A percentile compares a stretch with the other conserved stretches of the same genome.
Evolutionary conservation across 192 early-diverging fungal genomes (phyloP).

Genomic region (Anaeromyces robustus): DNA sequence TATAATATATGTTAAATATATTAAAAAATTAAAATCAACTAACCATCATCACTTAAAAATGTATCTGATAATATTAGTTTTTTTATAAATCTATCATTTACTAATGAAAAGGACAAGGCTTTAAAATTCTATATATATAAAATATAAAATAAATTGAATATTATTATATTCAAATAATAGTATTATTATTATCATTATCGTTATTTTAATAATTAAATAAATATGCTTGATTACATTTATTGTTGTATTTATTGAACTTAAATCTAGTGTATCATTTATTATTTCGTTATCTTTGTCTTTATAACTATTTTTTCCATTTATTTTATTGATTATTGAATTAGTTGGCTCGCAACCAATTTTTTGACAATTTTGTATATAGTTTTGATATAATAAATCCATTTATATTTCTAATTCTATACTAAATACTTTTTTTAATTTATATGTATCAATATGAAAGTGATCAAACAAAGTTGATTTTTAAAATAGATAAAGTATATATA

Average conservation of each 20-base stretch:
- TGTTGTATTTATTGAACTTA: not conserved
- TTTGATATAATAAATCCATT: not conserved
- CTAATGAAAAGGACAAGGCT: conserved; percentile 20
- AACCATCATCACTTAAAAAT: conserved; percentile 38
- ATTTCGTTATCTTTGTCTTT: not conserved
- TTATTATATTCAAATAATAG: no score
- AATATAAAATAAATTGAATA: no score
- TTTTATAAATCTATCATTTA: conserved; percentile 15
- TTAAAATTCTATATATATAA: not conserved
- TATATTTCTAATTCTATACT: not conserved
- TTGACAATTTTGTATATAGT: not conserved
- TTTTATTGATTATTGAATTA: not conserved
- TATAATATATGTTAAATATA: not conserved
- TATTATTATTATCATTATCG: no score
- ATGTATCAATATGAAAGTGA: no score
- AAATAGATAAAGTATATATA: no score
- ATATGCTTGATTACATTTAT: not conserved
- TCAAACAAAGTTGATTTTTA: no score
- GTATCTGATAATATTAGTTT: conserved; percentile 22
- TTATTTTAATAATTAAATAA: no score
- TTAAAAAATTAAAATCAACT: no score
- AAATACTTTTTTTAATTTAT: no score
- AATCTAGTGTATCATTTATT: not conserved
- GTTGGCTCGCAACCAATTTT: not conserved
- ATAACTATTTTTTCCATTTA: not conserved